Evolutionary conservation across 2,329 filamentous ascomycete species (phyloP).

Genomic region (Aspergillus amoenus): DNA sequence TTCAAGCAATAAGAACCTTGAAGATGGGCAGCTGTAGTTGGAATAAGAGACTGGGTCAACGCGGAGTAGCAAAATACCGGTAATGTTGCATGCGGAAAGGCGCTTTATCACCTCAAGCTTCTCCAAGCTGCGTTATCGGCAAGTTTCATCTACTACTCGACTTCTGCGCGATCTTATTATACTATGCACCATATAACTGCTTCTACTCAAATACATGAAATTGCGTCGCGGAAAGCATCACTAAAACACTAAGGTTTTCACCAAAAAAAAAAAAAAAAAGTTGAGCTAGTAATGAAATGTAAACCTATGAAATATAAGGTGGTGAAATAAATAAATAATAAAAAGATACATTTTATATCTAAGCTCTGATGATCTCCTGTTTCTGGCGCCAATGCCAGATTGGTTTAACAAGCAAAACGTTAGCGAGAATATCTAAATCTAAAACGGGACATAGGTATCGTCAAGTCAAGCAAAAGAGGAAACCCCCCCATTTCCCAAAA

Average conservation of each 20-base stretch:
- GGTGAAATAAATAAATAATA: neutral
- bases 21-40: neutral
- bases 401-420: conserved; percentile 12
- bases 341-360: conserved; percentile 3
- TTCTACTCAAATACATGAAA: neutral
- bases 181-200: neutral
- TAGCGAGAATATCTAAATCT: conserved; percentile 14
- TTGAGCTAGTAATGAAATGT: neutral
- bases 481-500: neutral
- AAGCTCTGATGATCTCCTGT: neutral
- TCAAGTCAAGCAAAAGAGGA: conserved; percentile 11
- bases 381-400: conserved; percentile 17
- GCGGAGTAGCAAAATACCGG: neutral
- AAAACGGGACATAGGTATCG: conserved; percentile 20
- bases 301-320: neutral
- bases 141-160: neutral
- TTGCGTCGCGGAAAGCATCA: too few relatives aligned
- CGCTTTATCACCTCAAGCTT: neutral
- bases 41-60: neutral
- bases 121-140: neutral
- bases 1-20: neutral
- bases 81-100: neutral
- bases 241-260: too few relatives aligned
- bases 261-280: neutral
- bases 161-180: neutral